Conservation (phyloP, 2,329 filamentous ascomycete species). For the Lasiodiplodia sp. region DNA sequence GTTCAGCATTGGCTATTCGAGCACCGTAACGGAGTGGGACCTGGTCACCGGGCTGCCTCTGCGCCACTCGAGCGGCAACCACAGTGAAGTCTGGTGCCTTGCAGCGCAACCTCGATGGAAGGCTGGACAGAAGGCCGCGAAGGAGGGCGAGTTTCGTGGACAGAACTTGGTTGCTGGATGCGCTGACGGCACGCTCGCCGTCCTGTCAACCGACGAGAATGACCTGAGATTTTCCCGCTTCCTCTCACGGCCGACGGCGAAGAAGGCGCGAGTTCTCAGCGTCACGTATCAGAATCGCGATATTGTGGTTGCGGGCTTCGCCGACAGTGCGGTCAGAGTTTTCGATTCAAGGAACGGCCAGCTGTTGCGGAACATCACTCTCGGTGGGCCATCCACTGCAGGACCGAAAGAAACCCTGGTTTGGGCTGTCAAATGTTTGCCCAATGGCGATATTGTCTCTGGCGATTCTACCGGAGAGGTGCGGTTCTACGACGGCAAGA, state of each 20-base stretch:
- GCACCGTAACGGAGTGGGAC: slow-evolving; percentile 94
- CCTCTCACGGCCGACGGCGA: slow-evolving; percentile 77
- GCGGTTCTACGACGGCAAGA: slow-evolving; percentile 91
- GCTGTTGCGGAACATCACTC: slow-evolving; percentile 80
- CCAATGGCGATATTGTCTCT: slow-evolving; percentile 88
- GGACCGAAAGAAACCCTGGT: slow-evolving; percentile 87
- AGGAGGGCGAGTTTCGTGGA: slow-evolving; percentile 35
- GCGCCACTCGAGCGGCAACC: slow-evolving; percentile 86
- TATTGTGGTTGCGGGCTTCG: slow-evolving; percentile 86
- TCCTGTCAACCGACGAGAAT: slow-evolving; percentile 85
- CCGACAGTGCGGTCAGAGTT: slow-evolving; percentile 92
- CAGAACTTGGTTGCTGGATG: slow-evolving; percentile 84
- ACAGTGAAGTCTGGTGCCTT: slow-evolving; percentile 97
- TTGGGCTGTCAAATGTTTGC: slow-evolving; percentile 90
- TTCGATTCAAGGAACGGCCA: slow-evolving; percentile 84
- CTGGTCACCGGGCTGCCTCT: slow-evolving; percentile 78
- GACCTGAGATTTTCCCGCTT: slow-evolving; percentile 82
- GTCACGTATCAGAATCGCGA: slow-evolving; percentile 87
- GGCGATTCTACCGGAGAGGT: slow-evolving; percentile 95
- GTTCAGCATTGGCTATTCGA: slow-evolving; percentile 96
- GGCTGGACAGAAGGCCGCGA: slow-evolving; percentile 32
- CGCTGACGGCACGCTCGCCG: slow-evolving; percentile 85
- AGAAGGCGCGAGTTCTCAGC: slow-evolving; percentile 88
- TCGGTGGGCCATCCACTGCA: slow-evolving; percentile 79
- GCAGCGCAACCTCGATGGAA: slow-evolving; percentile 77